Evolutionary conservation across 495 filamentous ascomycete species (phyloP).

Genomic region (Aspergillus baeticus): DNA sequence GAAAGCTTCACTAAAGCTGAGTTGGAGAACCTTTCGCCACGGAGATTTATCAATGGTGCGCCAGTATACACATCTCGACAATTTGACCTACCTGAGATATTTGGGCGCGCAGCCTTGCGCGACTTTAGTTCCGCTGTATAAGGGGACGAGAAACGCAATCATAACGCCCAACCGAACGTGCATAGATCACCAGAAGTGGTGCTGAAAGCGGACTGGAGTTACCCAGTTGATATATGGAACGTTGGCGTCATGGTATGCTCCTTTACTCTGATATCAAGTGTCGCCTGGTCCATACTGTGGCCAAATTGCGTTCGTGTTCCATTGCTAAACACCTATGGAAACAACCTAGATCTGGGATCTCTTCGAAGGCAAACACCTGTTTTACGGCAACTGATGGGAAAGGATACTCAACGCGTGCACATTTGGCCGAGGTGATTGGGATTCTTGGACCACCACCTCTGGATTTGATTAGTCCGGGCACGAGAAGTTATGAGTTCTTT

Average conservation of each 20-base stretch:
- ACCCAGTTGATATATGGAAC: constrained; percentile 51
- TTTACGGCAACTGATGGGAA: constrained; percentile 39
- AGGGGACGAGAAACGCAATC: constrained; percentile 27
- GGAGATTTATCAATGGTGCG: constrained; percentile 31
- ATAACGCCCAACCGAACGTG: constrained; percentile 35
- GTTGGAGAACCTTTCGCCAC: constrained; percentile 32
- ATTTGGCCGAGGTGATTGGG: constrained; percentile 45
- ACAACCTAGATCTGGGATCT: constrained; percentile 13
- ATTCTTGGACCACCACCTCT: constrained; percentile 39
- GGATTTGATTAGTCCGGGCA: constrained; percentile 36
- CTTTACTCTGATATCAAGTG: constrained; percentile 5
- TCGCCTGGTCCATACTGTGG: too few relatives aligned
- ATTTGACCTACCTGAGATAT: constrained; percentile 29
- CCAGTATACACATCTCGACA: constrained; percentile 37
- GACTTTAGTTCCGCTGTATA: constrained; percentile 83
- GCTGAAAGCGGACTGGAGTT: constrained; percentile 40
- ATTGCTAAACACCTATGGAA: constrained; percentile 5
- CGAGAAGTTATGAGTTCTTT: constrained; percentile 35
- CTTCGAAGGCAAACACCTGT: constrained; percentile 37
- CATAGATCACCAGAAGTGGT: constrained; percentile 51
- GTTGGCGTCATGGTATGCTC: constrained; percentile 45
- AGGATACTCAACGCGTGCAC: constrained; percentile 42
- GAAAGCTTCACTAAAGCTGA: constrained; percentile 33
- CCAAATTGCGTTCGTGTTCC: too few relatives aligned
- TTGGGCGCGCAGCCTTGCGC: constrained; percentile 45